Percentiles rank a stretch among this genome's conserved stretches.
Evolutionary conservation across 106 monocot genomes (phyloP).

Genomic region (Allium cepa): DNA sequence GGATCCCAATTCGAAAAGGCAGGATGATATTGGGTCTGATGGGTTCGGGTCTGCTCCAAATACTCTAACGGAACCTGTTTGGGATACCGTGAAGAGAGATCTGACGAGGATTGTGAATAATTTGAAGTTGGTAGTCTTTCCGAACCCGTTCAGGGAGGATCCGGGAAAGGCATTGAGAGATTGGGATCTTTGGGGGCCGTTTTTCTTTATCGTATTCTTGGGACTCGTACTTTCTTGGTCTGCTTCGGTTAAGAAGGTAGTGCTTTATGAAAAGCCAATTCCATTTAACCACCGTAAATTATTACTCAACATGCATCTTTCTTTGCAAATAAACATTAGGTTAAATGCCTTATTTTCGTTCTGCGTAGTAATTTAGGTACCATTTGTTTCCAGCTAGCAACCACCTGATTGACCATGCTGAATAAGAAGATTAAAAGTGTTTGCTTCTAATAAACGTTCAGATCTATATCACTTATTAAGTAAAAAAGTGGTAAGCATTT

Average conservation of each 20-base stretch:
- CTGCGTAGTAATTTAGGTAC: too few relatives aligned
- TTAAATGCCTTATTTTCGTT: too few relatives aligned
- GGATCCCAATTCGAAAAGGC: neutral
- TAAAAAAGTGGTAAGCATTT: too few relatives aligned
- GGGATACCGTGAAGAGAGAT: conserved; percentile 92
- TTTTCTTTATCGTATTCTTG: conserved; percentile 93
- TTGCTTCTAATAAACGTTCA: too few relatives aligned
- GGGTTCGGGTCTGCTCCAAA: conserved; percentile 69
- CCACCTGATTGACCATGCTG: too few relatives aligned
- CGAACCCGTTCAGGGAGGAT: conserved; percentile 79
- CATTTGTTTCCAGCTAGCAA: too few relatives aligned
- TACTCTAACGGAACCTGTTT: conserved; percentile 93
- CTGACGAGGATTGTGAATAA: conserved; percentile 81
- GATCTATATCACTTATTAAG: too few relatives aligned
- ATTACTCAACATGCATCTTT: too few relatives aligned
- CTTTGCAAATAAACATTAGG: too few relatives aligned
- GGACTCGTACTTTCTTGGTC: conserved; percentile 87
- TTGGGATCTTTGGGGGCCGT: conserved; percentile 96
- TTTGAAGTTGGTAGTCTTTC: conserved; percentile 87
- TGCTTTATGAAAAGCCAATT: neutral
- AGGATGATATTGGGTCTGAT: conserved; percentile 20
- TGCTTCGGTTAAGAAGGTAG: conserved; percentile 82
- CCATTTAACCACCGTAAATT: too few relatives aligned
- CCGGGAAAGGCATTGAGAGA: conserved; percentile 90
- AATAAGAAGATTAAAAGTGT: too few relatives aligned